Evolutionary conservation across 139 green algal species (phyloP).

Genomic region (Nannochloris sp.): DNA sequence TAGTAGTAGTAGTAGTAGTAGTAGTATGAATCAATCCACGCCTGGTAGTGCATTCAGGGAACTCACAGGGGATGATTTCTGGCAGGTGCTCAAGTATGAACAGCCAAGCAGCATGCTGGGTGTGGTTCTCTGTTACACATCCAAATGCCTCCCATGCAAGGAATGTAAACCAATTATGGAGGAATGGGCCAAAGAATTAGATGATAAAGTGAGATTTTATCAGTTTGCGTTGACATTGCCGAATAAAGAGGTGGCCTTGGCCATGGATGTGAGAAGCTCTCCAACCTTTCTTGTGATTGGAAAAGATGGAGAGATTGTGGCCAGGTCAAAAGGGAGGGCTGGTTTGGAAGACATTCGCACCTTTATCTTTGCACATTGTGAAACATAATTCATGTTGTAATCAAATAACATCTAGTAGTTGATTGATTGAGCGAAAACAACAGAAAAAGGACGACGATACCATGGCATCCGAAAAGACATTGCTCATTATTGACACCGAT

Average conservation of each 20-base stretch:
- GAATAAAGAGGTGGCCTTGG: conserved; percentile 11
- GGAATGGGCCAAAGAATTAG: background rate
- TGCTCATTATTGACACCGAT: conserved; percentile 68
- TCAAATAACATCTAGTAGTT: too few relatives aligned
- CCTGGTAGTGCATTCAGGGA: background rate
- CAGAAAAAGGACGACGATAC: too few relatives aligned
- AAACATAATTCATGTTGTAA: background rate
- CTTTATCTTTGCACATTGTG: background rate
- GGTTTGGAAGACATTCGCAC: background rate
- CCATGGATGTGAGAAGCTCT: conserved; percentile 3
- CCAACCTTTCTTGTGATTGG: conserved; percentile 6
- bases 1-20: background rate
- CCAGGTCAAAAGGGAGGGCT: background rate
- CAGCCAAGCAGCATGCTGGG: background rate
- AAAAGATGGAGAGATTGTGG: background rate
- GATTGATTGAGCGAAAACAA: too few relatives aligned
- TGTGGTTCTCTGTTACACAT: conserved; percentile 9
- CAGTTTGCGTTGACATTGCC: conserved; percentile 12
- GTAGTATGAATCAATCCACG: background rate
- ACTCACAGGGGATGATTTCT: background rate
- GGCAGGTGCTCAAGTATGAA: background rate
- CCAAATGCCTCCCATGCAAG: conserved; percentile 11
- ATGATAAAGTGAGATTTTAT: background rate
- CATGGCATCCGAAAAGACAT: too few relatives aligned
- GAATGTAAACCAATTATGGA: conserved; percentile 5